Conservation (phyloP, 106 monocot genomes). For the Acorus gramineus region DNA sequence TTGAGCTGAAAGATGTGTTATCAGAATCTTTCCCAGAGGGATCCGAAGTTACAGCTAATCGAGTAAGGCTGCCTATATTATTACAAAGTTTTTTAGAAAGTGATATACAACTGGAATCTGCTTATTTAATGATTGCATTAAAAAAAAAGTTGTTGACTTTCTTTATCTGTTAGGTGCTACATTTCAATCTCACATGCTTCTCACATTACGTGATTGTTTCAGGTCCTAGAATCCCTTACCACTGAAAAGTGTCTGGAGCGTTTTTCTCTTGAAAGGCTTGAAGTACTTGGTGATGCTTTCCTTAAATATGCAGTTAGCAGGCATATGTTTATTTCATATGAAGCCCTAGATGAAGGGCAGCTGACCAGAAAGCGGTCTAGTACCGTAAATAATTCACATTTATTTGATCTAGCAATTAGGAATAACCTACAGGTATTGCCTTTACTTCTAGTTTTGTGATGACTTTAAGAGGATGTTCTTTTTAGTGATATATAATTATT, state of each 20-base stretch:
- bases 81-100: background rate
- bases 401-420: conserved; percentile 60
- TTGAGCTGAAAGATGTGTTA: conserved; percentile 67
- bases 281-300: conserved; percentile 96
- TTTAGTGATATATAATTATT: background rate
- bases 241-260: conserved; percentile 89
- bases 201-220: conserved; percentile 3
- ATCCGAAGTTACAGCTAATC: conserved; percentile 43
- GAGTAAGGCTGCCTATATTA: conserved; percentile 30
- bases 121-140: too few species aligned
- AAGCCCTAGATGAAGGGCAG: conserved; percentile 87
- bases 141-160: too few species aligned
- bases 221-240: conserved; percentile 93
- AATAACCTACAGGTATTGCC: conserved; percentile 70
- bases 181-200: too few species aligned
- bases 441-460: background rate
- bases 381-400: conserved; percentile 70
- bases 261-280: conserved; percentile 84
- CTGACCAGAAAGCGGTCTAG: conserved; percentile 63
- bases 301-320: conserved; percentile 79
- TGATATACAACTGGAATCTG: too few species aligned
- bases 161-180: too few species aligned
- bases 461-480: background rate
- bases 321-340: conserved; percentile 64
- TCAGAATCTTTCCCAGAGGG: conserved; percentile 52